A percentile compares a stretch with the other conserved stretches of the same genome.
These are phyloP conservation scores for Dalbergia oliveri DNA, from an alignment of 306 rosid genomes.

Conservation along the genomic window DNA sequence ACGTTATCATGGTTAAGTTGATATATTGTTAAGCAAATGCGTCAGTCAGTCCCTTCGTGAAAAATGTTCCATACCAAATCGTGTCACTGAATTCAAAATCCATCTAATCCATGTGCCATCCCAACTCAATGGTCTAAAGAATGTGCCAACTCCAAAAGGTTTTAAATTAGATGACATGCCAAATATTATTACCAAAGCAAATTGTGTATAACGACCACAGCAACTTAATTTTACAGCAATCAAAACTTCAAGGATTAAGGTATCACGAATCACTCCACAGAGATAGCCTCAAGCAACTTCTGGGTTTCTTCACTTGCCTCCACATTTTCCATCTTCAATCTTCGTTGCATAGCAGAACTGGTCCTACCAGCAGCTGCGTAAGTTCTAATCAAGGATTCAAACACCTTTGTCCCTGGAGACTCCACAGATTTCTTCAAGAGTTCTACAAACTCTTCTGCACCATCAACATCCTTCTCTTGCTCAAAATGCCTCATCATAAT, in stretches of 20 bases:
- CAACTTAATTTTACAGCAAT: slow-evolving; percentile 46
- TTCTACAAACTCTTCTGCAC: slow-evolving; percentile 80
- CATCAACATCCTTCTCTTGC: slow-evolving; percentile 82
- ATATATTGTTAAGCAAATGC: neutral
- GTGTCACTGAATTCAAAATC: neutral
- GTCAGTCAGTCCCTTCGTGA: too few relatives aligned
- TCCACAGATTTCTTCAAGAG: slow-evolving; percentile 69
- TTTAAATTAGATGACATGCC: slow-evolving; percentile 32
- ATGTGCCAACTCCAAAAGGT: slow-evolving; percentile 35
- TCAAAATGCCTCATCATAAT: slow-evolving; percentile 74
- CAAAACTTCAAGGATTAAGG: slow-evolving; percentile 39
- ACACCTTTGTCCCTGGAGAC: slow-evolving; percentile 60
- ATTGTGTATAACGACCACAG: slow-evolving; percentile 41
- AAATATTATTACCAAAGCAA: slow-evolving; percentile 44
- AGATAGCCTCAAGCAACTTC: slow-evolving; percentile 74
- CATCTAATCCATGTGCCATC: neutral
- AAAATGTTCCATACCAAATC: neutral
- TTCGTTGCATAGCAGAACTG: slow-evolving; percentile 59
- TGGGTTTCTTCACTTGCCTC: slow-evolving; percentile 65
- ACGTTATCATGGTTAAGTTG: neutral
- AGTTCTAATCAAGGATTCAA: slow-evolving; percentile 85
- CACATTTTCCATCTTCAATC: slow-evolving; percentile 90
- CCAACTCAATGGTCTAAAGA: slow-evolving; percentile 13
- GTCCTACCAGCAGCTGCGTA: slow-evolving; percentile 80
- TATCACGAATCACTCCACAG: slow-evolving; percentile 60